Base-by-base conservation (phyloP, 192 early-diverging fungal species). In the Rhizophlyctis rosea region DNA sequence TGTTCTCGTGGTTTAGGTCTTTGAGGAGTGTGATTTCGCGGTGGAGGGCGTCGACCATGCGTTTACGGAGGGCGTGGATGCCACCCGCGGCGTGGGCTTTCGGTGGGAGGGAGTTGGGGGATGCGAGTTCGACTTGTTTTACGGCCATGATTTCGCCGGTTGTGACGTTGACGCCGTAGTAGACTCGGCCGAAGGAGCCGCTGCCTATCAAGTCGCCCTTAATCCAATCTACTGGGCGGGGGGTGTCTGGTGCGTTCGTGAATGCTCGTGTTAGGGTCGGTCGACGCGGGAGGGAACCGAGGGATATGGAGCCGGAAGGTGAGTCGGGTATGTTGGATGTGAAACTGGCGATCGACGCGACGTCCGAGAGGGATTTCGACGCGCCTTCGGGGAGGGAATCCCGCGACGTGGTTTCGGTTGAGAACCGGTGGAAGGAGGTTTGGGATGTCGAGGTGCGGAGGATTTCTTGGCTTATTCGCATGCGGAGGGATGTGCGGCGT, bases 121-220 rank as follows among this genome's bases (percentile, higher is more conserved):
- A n/a, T n/a, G 35, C 63, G 24, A 78, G 54, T 49, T 69, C 50
- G 11, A 79, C 76, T 61, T 82, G 80, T 66, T 82, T 82, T 11
- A 82, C 80, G 2, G 80, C 80, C 70, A 82, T 95, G 25, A 99
- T 73, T 34, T 87, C 93, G 2, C 94, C 92, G 3, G 85, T 92
- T 27, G 87, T 76, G 28, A 88, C 74, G 75, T 97, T 94, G 66
- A 95, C 83, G 3, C 91, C 97, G 61, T 91, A 86, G 64, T 91
- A 99, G 24, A 99, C 97, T 54, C 82, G 86, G 13, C 92, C 95
- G 81, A 95, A 99, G 5, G 92, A 88, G 11, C 97, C 97, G 60
- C 86, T 76, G 2, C 94, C 97, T 69, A 99, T 96, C 29, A 94
- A 74, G n/a, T 87, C 81, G 5, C 97, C 97, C 71, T 89, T 86